Evolutionary conservation across 2,329 filamentous ascomycete genomes (phyloP).

Genomic region (Nannizziopsis arthrosporioides): DNA sequence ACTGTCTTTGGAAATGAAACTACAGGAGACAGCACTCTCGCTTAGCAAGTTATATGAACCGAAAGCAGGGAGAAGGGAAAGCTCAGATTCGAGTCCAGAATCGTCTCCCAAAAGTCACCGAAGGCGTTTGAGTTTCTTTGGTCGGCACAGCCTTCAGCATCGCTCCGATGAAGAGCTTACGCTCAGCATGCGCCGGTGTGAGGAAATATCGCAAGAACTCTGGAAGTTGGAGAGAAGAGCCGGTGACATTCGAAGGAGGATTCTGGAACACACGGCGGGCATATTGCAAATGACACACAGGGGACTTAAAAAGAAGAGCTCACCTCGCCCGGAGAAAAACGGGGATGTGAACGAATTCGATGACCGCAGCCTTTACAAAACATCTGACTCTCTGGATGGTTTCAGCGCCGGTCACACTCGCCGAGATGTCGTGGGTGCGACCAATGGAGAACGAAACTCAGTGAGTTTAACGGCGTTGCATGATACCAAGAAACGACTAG

Average conservation of each 20-base stretch:
- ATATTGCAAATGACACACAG: conserved; percentile 85
- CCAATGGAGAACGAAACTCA: conserved; percentile 12
- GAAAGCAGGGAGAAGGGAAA: conserved; percentile 41
- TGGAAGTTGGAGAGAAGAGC: conserved; percentile 66
- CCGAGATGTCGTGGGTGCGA: background rate
- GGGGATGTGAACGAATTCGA: conserved; percentile 53
- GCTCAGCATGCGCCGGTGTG: conserved; percentile 66
- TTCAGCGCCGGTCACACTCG: conserved; percentile 23
- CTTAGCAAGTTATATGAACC: conserved; percentile 68
- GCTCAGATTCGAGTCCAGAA: conserved; percentile 19
- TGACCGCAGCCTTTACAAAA: conserved; percentile 60
- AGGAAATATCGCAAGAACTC: conserved; percentile 70
- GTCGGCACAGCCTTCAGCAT: conserved; percentile 30
- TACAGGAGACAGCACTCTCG: conserved; percentile 82
- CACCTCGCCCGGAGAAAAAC: conserved; percentile 18
- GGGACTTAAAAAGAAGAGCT: conserved; percentile 50
- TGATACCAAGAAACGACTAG: conserved; percentile 54
- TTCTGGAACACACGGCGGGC: conserved; percentile 84
- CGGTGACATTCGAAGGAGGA: conserved; percentile 59
- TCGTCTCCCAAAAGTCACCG: conserved; percentile 39
- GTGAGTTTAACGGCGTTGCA: conserved; percentile 41
- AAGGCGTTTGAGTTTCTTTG: conserved; percentile 43
- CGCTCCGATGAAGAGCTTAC: conserved; percentile 55
- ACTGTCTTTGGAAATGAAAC: conserved; percentile 80
- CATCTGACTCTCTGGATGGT: conserved; percentile 54